Conservation (phyloP, 257 asterid genomes). For the Lithospermum erythrorhizon region DNA sequence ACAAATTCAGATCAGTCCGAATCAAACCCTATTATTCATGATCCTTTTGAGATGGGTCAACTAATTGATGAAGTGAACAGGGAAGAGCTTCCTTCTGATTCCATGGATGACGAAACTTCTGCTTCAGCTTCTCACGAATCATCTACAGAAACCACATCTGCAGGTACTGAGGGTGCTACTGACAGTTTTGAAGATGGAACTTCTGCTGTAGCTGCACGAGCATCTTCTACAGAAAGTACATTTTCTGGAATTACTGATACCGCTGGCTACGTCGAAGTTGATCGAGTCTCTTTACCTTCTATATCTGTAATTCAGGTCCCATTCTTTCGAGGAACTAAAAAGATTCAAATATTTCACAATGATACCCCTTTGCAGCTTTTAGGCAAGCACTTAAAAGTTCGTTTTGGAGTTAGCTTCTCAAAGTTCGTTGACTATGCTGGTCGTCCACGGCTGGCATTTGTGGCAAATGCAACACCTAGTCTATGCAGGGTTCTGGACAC, state of each 20-base stretch:
- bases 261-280: slow-evolving; percentile 47
- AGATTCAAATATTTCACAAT: slow-evolving; percentile 42
- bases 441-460: slow-evolving; percentile 59
- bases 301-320: slow-evolving; percentile 45
- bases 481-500: slow-evolving; percentile 50
- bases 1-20: slow-evolving; percentile 11
- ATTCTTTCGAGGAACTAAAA: slow-evolving; percentile 49
- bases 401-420: slow-evolving; percentile 59
- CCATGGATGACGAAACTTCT: slow-evolving; percentile 31
- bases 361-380: slow-evolving; percentile 43
- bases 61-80: slow-evolving; percentile 20
- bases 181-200: slow-evolving; percentile 50
- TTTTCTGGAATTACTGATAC: slow-evolving; percentile 19
- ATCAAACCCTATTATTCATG: slow-evolving; percentile 15
- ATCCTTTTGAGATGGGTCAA: slow-evolving; percentile 23
- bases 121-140: slow-evolving; percentile 18
- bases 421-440: slow-evolving; percentile 59
- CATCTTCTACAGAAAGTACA: slow-evolving; percentile 21
- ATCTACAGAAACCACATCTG: slow-evolving; percentile 11
- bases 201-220: slow-evolving; percentile 23
- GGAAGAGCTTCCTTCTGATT: slow-evolving; percentile 19
- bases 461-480: slow-evolving; percentile 54
- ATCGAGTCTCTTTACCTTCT: slow-evolving; percentile 42
- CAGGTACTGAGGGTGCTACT: background rate
- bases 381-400: slow-evolving; percentile 51